Base-by-base conservation (phyloP, 371 early-diverging fungal genomes). In the Mucor lusitanicus region DNA sequence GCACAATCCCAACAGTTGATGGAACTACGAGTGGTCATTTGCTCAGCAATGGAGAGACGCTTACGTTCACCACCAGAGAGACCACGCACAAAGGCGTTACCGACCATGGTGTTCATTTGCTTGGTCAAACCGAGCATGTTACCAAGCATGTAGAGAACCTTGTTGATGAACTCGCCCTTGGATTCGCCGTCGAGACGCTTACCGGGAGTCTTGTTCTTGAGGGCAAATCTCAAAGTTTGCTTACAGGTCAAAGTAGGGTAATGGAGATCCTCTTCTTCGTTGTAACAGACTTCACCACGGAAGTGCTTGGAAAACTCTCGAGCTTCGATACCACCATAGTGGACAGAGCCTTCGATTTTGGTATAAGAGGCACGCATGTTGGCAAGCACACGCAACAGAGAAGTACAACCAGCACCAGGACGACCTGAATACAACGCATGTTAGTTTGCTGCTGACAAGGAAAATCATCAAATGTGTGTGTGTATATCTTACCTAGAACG, bases 51-150 rank as follows among this genome's bases (percentile, higher is more conserved):
- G 12, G 85, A 79, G 27, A 89, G 77, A 71, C 95, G 85, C 85
- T 93, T 92, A 71, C 88, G 80, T 78, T 86, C 93, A 68, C 93
- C 94, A 61, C 87, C 94, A 19, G 85, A 85, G 25, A 91, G 81
- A 60, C 92, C 92, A 67, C 90, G 88, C 48, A 88, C 69, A 59
- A 83, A 83, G 0, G 86, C 89, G 61, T 92, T 87, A 35, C 94
- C 94, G 21, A 94, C 89, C 53, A 88, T 75, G 1, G 90, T 86
- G 74, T 92, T 74, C 54, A 85, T 82, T 71, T 85, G 85, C 57
- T 86, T 83, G 32, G 81, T 79, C 37, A 90, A 75, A 32, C 88
- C 86, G 17, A 89, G 73, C 78, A 85, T 74, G 46, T 82, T 81
- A 30, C 80, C 71, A 9, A 84, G 72, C 78, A 77, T 75, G 19